phyloP scores from a whole-genome alignment of 106 monocot genomes.

The Dioscorea zingiberensis region DNA sequence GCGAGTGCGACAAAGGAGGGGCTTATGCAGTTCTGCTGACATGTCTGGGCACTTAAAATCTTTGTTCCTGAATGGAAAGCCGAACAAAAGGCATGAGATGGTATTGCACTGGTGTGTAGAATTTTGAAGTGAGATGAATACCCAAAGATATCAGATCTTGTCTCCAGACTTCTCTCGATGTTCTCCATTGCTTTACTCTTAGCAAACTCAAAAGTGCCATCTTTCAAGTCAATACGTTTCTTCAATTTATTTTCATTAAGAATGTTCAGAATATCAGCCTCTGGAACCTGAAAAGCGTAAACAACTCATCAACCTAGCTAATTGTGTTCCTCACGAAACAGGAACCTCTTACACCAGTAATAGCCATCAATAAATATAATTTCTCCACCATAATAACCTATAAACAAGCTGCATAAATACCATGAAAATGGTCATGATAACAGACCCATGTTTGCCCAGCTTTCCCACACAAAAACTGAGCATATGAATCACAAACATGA shows the following conservation, averaged over 20 bases:
- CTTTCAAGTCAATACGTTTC: slow-evolving; percentile 22
- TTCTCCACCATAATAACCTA: slow-evolving; percentile 30
- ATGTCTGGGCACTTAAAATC: slow-evolving; percentile 64
- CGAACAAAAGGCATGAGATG: not conserved
- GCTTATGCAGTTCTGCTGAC: slow-evolving; percentile 45
- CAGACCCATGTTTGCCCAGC: slow-evolving; percentile 83
- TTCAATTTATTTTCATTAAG: slow-evolving; percentile 44
- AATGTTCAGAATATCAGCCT: slow-evolving; percentile 44
- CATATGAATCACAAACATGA: slow-evolving; percentile 53
- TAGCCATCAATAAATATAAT: slow-evolving; percentile 1
- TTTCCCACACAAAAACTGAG: slow-evolving; percentile 50
- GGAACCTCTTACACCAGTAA: not conserved
- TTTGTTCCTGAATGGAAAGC: slow-evolving; percentile 27
- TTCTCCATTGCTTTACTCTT: slow-evolving; percentile 42
- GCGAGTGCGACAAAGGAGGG: slow-evolving; percentile 33
- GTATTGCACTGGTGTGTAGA: not conserved
- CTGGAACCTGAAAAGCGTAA: slow-evolving; percentile 55
- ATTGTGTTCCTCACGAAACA: not conserved
- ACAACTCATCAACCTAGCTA: not conserved
- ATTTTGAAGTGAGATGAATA: slow-evolving; percentile 10
- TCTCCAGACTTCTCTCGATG: slow-evolving; percentile 49
- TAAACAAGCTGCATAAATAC: slow-evolving; percentile 35
- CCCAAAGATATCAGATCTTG: slow-evolving; percentile 30
- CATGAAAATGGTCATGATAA: slow-evolving; percentile 37
- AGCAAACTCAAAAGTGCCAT: slow-evolving; percentile 29